Percentiles rank a stretch among this genome's conserved stretches.
These are phyloP conservation scores for Trametes gibbosa DNA, from an alignment of 768 basidiomycete genomes.

Conservation along the genomic window DNA sequence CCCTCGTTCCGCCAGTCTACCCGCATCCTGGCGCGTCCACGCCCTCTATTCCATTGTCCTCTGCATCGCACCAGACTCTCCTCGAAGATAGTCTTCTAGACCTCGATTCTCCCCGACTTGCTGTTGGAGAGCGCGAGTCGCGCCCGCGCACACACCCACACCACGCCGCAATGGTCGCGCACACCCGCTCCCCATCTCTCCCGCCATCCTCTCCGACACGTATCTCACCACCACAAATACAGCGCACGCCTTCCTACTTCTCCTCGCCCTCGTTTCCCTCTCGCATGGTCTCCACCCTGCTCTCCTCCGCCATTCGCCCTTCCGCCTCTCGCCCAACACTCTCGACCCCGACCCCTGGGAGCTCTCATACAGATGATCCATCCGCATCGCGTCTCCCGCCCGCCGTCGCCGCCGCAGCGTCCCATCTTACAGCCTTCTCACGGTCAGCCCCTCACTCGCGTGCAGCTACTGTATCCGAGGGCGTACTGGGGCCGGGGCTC, in stretches of 20 bases:
- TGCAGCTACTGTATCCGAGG: constrained; percentile 9
- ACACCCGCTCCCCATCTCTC: constrained; percentile 32
- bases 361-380: constrained; percentile 3
- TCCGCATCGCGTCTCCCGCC: not conserved
- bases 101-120: constrained; percentile 32
- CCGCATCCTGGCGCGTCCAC: not conserved
- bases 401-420: not conserved
- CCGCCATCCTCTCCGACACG: constrained; percentile 32
- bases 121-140: constrained; percentile 10
- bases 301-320: constrained; percentile 26
- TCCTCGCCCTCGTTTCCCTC: constrained; percentile 48
- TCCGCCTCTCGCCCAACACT: constrained; percentile 1
- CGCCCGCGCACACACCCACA: constrained; percentile 11
- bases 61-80: not conserved
- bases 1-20: constrained; percentile 8
- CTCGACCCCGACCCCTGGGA: not conserved
- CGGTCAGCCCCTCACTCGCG: constrained; percentile 16
- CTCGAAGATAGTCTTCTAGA: constrained; percentile 22
- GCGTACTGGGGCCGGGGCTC: not conserved
- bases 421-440: constrained; percentile 9
- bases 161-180: constrained; percentile 20
- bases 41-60: too few species aligned
- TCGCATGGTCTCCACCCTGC: constrained; percentile 48
- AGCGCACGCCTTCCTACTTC: constrained; percentile 38
- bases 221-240: constrained; percentile 34